Conservation (phyloP, 331 rosid genomes). For the Cydonia oblonga region DNA sequence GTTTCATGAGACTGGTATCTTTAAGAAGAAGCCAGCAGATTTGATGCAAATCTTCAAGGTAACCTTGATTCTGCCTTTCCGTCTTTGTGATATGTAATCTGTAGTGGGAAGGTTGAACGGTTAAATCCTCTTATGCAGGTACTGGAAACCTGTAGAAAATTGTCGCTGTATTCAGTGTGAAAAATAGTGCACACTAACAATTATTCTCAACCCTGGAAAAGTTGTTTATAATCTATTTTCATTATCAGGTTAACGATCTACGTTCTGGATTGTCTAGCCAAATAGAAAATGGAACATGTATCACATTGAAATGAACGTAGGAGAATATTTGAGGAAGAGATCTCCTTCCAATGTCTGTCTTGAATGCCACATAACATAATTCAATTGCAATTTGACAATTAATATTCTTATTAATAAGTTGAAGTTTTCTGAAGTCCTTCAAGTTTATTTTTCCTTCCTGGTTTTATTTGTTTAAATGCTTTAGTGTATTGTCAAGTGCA, state of each 20-base stretch:
- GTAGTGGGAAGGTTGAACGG: not conserved
- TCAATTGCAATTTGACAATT: not conserved
- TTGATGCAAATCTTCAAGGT: slow-evolving; percentile 95
- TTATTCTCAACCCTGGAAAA: not conserved
- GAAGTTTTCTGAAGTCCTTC: not conserved
- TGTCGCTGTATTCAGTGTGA: not conserved
- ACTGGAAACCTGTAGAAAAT: not conserved
- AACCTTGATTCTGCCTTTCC: slow-evolving; percentile 5
- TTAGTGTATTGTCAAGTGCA: not conserved
- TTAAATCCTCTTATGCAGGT: not conserved
- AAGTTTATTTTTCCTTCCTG: not conserved
- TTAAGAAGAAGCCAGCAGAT: slow-evolving; percentile 78
- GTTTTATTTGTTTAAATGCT: not conserved
- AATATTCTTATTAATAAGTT: not conserved
- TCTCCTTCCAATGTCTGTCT: too few species aligned
- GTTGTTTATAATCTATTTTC: not conserved
- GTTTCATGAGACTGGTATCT: slow-evolving; percentile 74
- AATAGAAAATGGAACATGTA: not conserved
- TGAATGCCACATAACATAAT: too few species aligned
- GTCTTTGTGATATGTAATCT: not conserved
- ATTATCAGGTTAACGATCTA: not conserved
- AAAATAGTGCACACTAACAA: not conserved
- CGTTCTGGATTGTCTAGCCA: slow-evolving; percentile 1
- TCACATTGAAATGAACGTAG: not conserved
- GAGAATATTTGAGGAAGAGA: not conserved